Conservation (phyloP, 139 green algal genomes). For the Coelastrella sp. region DNA sequence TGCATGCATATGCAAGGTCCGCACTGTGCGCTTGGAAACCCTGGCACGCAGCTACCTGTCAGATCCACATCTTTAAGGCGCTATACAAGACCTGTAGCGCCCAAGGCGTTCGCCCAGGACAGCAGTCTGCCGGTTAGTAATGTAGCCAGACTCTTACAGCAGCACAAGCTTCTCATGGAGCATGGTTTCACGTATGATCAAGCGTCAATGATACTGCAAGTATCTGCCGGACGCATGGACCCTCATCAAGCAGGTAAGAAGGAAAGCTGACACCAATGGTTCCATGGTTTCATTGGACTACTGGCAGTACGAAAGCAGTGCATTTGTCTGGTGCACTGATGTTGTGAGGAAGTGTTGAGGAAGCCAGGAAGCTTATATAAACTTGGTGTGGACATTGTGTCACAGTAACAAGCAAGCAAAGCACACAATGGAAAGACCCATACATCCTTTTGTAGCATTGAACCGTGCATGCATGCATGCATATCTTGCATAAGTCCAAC, state of each 20-base stretch:
- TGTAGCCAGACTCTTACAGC: background rate
- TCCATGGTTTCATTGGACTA: background rate
- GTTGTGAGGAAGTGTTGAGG: background rate
- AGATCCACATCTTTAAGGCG: background rate
- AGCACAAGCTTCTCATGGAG: conserved; percentile 29
- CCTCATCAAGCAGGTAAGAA: background rate
- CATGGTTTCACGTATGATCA: conserved; percentile 40
- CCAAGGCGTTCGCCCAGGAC: background rate
- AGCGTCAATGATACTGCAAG: conserved; percentile 20
- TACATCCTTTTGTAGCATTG: too few species aligned
- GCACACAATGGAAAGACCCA: too few species aligned
- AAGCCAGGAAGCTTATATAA: background rate
- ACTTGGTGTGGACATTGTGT: background rate
- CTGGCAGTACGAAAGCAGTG: background rate
- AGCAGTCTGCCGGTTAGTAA: background rate
- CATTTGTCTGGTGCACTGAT: background rate
- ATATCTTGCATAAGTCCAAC: too few species aligned
- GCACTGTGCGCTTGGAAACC: background rate
- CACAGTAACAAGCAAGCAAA: too few species aligned
- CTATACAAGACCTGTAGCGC: background rate
- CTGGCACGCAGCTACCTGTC: background rate
- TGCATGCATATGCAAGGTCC: background rate
- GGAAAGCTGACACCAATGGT: background rate
- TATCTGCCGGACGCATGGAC: background rate
- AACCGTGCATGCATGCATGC: too few species aligned